Base-by-base conservation (phyloP, 23 red algal genomes). In the Pyropia yezoensis region DNA sequence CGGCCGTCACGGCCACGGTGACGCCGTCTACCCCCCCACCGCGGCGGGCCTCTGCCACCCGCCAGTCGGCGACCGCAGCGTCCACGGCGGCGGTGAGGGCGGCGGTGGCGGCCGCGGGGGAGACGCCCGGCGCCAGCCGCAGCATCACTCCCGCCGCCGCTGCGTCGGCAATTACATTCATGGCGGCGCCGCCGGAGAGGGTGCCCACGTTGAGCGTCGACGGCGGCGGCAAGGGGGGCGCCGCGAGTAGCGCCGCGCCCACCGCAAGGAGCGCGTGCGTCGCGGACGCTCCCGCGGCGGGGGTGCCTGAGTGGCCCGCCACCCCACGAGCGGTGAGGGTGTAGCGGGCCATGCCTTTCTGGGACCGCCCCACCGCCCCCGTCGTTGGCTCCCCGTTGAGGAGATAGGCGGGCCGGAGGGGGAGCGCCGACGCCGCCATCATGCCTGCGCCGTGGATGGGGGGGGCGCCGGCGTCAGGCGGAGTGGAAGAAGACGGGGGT, bases 231-330 rank as follows among this genome's bases (percentile, higher is more conserved):
- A 47, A 8, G 6, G 39, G 39, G 4, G 39, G 39, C 39, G 39
- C 4, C 39, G 39, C 39, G 7, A 47, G 39, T 8, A 47, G 39
- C 39, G 39, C 39, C 17, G 65, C 32, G 26, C 50, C 67, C 20
- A 84, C 58, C 34, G 64, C 12, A n/a, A 67, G 33, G 51, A 84
- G 49, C 18, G 52, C 30, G 54, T 84, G 58, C 3, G 73, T 50
- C 1, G 79, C 79, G 16, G 62, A 70, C 51, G 52, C 33, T 6
- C 79, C 79, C 49, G 75, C n/a, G 33, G 73, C 33, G 20, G 79
- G 79, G 33, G 73, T 75, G 19, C 79, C 79, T 50, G 69, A 75
- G 57, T 84, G 79, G 27, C 69, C 79, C n/a, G 68, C 57, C 24
- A 39, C 57, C 4, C 79, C 79, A 1, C 47, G 54, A 1, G 70